These are phyloP conservation scores for Fusarium sp. DNA, from an alignment of 2,329 filamentous ascomycete species.

Conservation along the genomic window DNA sequence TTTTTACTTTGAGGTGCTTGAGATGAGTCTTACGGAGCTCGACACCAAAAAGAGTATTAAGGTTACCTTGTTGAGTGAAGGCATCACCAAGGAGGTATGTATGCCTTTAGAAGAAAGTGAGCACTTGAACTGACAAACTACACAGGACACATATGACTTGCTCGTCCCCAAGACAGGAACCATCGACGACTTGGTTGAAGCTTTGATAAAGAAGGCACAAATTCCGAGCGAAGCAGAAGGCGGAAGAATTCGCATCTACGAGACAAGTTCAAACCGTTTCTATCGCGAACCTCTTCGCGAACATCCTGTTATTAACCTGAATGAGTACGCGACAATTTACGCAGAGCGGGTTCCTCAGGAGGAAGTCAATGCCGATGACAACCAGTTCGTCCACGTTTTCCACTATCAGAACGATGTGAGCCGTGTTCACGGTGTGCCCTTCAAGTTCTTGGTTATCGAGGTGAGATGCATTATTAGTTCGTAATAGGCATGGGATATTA, in stretches of 20 bases:
- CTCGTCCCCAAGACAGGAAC: constrained; percentile 89
- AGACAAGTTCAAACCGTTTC: constrained; percentile 84
- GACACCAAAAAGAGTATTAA: constrained; percentile 92
- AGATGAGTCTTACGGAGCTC: constrained; percentile 92
- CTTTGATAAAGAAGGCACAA: constrained; percentile 82
- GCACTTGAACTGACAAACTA: constrained; percentile 11
- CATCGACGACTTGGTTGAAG: constrained; percentile 81
- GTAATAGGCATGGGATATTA: neutral
- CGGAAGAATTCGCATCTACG: constrained; percentile 81
- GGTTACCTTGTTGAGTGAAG: constrained; percentile 87
- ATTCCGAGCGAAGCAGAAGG: constrained; percentile 78
- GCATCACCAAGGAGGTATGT: constrained; percentile 87
- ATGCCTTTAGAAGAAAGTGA: neutral
- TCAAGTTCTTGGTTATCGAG: constrained; percentile 87
- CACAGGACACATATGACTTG: constrained; percentile 80
- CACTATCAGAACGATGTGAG: constrained; percentile 93
- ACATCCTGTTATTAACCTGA: constrained; percentile 81
- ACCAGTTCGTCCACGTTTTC: constrained; percentile 79
- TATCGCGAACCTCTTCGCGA: constrained; percentile 80
- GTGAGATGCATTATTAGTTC: constrained; percentile 60
- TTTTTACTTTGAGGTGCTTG: constrained; percentile 91
- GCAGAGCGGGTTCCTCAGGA: constrained; percentile 85
- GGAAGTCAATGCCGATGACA: constrained; percentile 68
- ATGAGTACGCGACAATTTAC: constrained; percentile 85
- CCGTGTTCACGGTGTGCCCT: constrained; percentile 88